Evolutionary conservation across 106 monocot genomes (phyloP).

Genomic region (Vanilla planifolia): DNA sequence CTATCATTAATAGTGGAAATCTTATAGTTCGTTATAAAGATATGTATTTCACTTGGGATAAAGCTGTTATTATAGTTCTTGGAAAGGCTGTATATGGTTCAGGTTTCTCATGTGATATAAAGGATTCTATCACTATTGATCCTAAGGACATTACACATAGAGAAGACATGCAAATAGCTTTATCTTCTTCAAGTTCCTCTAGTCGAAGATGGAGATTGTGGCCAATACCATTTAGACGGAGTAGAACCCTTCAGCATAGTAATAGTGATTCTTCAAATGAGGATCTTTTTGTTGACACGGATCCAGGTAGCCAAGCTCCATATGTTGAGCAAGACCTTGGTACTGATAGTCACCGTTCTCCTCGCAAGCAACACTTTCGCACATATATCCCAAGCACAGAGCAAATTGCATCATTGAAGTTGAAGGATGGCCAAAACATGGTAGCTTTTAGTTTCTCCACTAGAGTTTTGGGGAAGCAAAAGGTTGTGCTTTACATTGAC

Average conservation of each 20-base stretch:
- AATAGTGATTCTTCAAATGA: conserved; percentile 48
- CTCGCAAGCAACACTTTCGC: conserved; percentile 57
- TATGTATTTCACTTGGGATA: conserved; percentile 66
- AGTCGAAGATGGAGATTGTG: conserved; percentile 81
- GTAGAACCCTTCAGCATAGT: conserved; percentile 46
- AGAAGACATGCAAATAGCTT: conserved; percentile 30
- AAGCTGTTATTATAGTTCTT: conserved; percentile 62
- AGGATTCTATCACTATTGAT: conserved; percentile 65
- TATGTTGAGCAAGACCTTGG: conserved; percentile 24
- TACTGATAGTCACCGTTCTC: conserved; percentile 27
- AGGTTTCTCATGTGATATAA: conserved; percentile 38
- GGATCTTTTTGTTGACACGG: conserved; percentile 70
- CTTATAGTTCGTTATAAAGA: conserved; percentile 69
- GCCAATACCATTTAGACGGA: conserved; percentile 80
- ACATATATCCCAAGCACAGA: conserved; percentile 84
- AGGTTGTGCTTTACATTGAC: conserved; percentile 30
- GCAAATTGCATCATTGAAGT: conserved; percentile 79
- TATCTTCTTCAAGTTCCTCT: conserved; percentile 33
- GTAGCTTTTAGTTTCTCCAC: conserved; percentile 90
- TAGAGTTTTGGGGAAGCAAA: conserved; percentile 77
- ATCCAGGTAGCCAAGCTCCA: conserved; percentile 41
- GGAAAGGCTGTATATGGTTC: conserved; percentile 74
- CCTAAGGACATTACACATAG: conserved; percentile 13
- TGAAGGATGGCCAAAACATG: conserved; percentile 84
- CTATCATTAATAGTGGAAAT: conserved; percentile 67